These are phyloP conservation scores for Candida mesenterica DNA, from an alignment of 1,139 yeast species.

Conservation along the genomic window DNA sequence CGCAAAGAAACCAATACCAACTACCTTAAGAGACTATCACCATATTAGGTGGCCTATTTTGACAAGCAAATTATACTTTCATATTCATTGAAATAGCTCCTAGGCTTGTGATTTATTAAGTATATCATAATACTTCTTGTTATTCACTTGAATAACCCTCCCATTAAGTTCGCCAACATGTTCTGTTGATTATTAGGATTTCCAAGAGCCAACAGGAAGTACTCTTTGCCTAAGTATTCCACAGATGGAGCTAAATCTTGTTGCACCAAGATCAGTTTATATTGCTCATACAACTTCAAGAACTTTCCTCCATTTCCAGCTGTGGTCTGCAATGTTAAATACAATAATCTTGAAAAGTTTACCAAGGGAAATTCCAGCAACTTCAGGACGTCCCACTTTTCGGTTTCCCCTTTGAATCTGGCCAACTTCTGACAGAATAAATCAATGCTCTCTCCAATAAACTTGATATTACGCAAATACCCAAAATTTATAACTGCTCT, in stretches of 20 bases:
- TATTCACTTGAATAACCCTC: slow-evolving; percentile 57
- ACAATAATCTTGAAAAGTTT: slow-evolving; percentile 69
- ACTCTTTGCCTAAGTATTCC: slow-evolving; percentile 48
- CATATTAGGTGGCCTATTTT: too few relatives aligned
- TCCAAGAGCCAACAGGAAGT: slow-evolving; percentile 43
- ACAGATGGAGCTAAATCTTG: slow-evolving; percentile 39
- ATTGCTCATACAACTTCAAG: slow-evolving; percentile 48
- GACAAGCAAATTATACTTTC: too few relatives aligned
- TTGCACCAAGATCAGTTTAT: slow-evolving; percentile 30
- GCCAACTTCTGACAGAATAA: slow-evolving; percentile 36
- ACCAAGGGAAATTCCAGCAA: slow-evolving; percentile 36
- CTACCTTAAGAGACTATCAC: too few relatives aligned
- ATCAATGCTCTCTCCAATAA: slow-evolving; percentile 46
- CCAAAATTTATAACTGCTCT: slow-evolving; percentile 72
- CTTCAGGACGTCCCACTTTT: slow-evolving; percentile 10
- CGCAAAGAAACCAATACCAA: too few relatives aligned
- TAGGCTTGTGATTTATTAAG: too few relatives aligned
- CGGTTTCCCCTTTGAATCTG: slow-evolving; percentile 1
- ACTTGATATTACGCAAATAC: slow-evolving; percentile 60
- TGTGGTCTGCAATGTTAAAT: slow-evolving; percentile 58
- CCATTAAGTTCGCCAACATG: slow-evolving; percentile 82
- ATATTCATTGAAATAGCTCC: too few relatives aligned
- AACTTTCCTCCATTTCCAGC: slow-evolving; percentile 49
- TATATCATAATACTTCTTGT: too few relatives aligned
- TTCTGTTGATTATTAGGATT: slow-evolving; percentile 60